Evolutionary conservation across 2,329 filamentous ascomycete species (phyloP), one percentile per base, ranked within the genome.

Genomic region (Fusarium poae): DNA sequence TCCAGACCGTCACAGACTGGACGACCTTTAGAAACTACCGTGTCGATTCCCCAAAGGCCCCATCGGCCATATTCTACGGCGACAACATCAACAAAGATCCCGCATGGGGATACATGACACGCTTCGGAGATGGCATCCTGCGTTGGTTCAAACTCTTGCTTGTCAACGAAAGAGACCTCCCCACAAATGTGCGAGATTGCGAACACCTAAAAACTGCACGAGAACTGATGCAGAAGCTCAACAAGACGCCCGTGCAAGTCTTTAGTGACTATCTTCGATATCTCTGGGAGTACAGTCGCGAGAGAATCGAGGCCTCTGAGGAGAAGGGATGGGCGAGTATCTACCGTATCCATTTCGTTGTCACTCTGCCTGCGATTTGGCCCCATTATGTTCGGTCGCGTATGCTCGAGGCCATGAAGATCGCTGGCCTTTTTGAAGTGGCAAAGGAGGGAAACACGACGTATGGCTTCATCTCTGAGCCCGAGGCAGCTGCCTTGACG

Each of bases 351-450:
- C 74, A 80, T 15, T 68, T 84, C 4, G 75, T 83, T 2, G 65
- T 82, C 2, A 84, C 82, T 0, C 37, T 85, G 0, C 82, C 83
- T 0, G 82, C 82, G 0, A 83, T 84, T 11, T 85, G 83, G 82
- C 79, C 80, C 0, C 68, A 76, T 0, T 81, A 82, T 54, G 79
- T 79, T 2, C 76, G 77, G 2, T 23, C 58, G 1, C 60, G 75
- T 0, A 84, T 85, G 82, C 63, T 72, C 1, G 46, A 76, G 1
- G 82, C 81, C 0, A 75, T 77, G 0, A 35, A 64, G 0, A 20
- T 49, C 0, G 79, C 82, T 0, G 82, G 82, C 0, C 78, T 85
- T 4, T 65, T 83, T 0, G 57, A 70, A 0, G 1, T 57, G 0
- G 72, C 76, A 1, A 15, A 50, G 0, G 70, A 68, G 2, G 79